phyloP scores from a whole-genome alignment of 2,329 filamentous ascomycete genomes.

The Apiospora marii region DNA sequence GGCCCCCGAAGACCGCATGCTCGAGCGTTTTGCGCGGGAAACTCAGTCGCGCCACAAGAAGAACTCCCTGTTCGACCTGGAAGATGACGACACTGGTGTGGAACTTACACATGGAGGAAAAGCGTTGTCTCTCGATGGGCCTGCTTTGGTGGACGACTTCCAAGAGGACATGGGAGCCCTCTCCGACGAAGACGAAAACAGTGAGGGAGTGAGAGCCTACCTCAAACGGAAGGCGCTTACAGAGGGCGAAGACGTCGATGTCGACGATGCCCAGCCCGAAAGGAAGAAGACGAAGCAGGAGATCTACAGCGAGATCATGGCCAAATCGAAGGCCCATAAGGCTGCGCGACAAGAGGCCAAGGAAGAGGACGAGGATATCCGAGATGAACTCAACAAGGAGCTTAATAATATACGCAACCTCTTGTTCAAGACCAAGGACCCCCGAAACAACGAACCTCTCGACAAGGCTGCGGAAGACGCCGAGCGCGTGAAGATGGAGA shows the following conservation, averaged over 20 bases:
- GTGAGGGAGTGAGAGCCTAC: slow-evolving; percentile 58
- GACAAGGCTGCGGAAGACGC: slow-evolving; percentile 46
- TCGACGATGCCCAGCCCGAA: slow-evolving; percentile 69
- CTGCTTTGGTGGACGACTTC: slow-evolving; percentile 73
- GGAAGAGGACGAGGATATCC: slow-evolving; percentile 90
- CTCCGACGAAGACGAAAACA: slow-evolving; percentile 68
- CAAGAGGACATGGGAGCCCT: slow-evolving; percentile 74
- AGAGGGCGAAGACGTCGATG: slow-evolving; percentile 58
- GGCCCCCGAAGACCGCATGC: slow-evolving; percentile 90
- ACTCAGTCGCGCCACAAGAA: slow-evolving; percentile 82
- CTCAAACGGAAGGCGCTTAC: slow-evolving; percentile 64
- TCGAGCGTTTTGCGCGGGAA: slow-evolving; percentile 89
- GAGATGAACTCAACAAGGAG: slow-evolving; percentile 84
- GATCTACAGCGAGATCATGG: slow-evolving; percentile 97
- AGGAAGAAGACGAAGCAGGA: slow-evolving; percentile 95
- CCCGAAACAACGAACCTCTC: slow-evolving; percentile 41
- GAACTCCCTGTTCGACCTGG: slow-evolving; percentile 85
- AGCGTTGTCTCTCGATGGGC: slow-evolving; percentile 70
- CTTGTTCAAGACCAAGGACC: slow-evolving; percentile 57
- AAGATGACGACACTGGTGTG: slow-evolving; percentile 74
- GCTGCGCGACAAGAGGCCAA: slow-evolving; percentile 92
- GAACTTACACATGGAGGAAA: slow-evolving; percentile 85
- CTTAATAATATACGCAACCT: slow-evolving; percentile 79
- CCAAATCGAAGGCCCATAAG: slow-evolving; percentile 95
- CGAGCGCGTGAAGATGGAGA: slow-evolving; percentile 67